These are phyloP conservation scores for Nicotiana attenuata DNA, from an alignment of 257 asterid genomes.

Conservation along the genomic window DNA sequence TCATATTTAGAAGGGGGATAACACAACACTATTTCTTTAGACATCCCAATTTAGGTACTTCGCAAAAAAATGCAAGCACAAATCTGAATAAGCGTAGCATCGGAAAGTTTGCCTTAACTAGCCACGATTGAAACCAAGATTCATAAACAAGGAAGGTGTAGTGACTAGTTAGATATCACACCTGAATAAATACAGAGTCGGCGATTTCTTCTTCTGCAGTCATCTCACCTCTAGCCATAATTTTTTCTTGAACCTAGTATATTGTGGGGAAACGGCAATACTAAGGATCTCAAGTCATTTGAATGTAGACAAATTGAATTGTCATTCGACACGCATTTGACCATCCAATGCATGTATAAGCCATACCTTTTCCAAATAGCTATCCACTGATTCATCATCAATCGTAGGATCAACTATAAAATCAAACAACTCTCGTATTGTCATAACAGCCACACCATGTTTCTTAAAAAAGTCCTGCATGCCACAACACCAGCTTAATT, in stretches of 20 bases:
- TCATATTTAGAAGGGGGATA: neutral
- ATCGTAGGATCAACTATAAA: slow-evolving; percentile 86
- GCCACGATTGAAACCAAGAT: neutral
- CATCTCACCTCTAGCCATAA: slow-evolving; percentile 74
- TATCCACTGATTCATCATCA: slow-evolving; percentile 68
- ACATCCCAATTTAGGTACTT: neutral
- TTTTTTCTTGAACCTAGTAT: slow-evolving; percentile 65
- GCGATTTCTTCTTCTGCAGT: slow-evolving; percentile 94
- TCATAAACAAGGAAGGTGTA: neutral
- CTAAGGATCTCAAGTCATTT: neutral
- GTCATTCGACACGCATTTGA: neutral
- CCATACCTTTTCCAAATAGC: slow-evolving; percentile 82
- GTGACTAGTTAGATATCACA: neutral
- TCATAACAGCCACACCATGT: slow-evolving; percentile 90
- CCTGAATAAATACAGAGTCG: slow-evolving; percentile 86
- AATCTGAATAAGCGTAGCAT: neutral
- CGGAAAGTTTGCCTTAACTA: neutral
- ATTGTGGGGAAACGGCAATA: neutral
- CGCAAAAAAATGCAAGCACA: neutral
- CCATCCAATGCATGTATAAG: neutral
- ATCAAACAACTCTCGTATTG: slow-evolving; percentile 78
- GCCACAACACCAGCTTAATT: neutral
- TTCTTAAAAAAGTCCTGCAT: slow-evolving; percentile 85
- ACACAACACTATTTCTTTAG: neutral
- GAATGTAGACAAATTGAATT: neutral